Conservation (phyloP, 148 eudicot species). For the Beta vulgaris region DNA sequence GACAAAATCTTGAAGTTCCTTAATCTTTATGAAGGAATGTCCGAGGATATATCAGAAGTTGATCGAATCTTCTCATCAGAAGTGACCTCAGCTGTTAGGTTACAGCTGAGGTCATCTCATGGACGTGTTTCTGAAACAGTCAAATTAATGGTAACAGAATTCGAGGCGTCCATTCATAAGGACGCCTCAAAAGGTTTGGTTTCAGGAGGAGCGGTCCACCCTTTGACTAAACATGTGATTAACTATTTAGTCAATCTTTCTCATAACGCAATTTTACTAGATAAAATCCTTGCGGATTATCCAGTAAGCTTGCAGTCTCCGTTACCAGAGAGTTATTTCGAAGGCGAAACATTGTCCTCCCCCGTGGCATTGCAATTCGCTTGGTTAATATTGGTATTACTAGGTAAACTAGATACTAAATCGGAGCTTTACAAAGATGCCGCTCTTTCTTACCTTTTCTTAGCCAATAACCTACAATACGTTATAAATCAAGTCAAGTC, state of each 20-base stretch:
- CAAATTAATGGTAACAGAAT: slow-evolving; percentile 35
- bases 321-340: slow-evolving; percentile 50
- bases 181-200: slow-evolving; percentile 39
- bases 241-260: slow-evolving; percentile 42
- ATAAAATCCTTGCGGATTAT: slow-evolving; percentile 44
- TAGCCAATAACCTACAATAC: slow-evolving; percentile 72
- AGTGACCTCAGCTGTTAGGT: slow-evolving; percentile 34
- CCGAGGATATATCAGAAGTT: slow-evolving; percentile 41
- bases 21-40: slow-evolving; percentile 51
- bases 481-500: slow-evolving; percentile 45
- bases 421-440: slow-evolving; percentile 63
- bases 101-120: slow-evolving; percentile 37
- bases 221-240: slow-evolving; percentile 53
- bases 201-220: slow-evolving; percentile 58
- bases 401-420: slow-evolving; percentile 63
- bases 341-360: slow-evolving; percentile 27
- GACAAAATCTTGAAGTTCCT: slow-evolving; percentile 62
- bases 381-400: slow-evolving; percentile 60
- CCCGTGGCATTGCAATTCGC: slow-evolving; percentile 45
- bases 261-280: slow-evolving; percentile 41
- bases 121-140: slow-evolving; percentile 45
- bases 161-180: slow-evolving; percentile 52
- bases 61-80: slow-evolving; percentile 51
- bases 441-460: slow-evolving; percentile 58
- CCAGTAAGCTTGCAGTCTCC: slow-evolving; percentile 32